Base-by-base conservation (phyloP, 257 asterid genomes). In the Henckelia pumila region DNA sequence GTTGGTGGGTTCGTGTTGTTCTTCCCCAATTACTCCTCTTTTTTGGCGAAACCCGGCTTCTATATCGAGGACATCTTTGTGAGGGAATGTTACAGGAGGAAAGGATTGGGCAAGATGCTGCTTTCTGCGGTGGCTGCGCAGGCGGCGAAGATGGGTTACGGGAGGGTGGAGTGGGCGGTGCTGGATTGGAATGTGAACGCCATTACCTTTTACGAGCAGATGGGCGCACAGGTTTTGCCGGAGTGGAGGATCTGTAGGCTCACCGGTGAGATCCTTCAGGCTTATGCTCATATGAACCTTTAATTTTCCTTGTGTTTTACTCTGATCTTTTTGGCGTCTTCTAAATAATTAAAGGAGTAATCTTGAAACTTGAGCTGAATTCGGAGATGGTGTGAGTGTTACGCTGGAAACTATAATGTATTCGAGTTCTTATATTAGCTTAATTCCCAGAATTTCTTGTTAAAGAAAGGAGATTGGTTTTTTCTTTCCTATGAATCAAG, bases 81-180 rank as follows among this genome's bases (percentile, higher is more conserved):
- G 77, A 80, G 96, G 79, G 97, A 90, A 71, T 77, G 89, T 30
- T 93, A 89, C 17, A 67, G 98, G 83, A 87, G 89, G 84, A 90
- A 86, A 29, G 95, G 98, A 35, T 57, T 93, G 16, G 99, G 97
- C 19, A 82, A 69, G 68, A 66, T 79, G 80, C 81, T 90, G 40
- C 68, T 90, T 70, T 70, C 94, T 0, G 89, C 95, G 5, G 97
- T 93, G 76, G 97, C 94, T 2, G 77, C 76, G 11, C 97, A 88
- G 81, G 99, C 97, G 33, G 89, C 97, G 35, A 88, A 82, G 80
- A 85, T 90, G 95, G 95, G 95, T 50, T 85, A 82, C 26, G 96
- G 91, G 19, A 81, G 95, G 40, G 96, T 92, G 76, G 98, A 92
- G 66, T 89, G 97, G 99, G 97, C 86, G 75, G 97, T 88, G 56